Base-by-base conservation (phyloP, 495 filamentous ascomycete genomes). In the Clohesyomyces aquaticus region DNA sequence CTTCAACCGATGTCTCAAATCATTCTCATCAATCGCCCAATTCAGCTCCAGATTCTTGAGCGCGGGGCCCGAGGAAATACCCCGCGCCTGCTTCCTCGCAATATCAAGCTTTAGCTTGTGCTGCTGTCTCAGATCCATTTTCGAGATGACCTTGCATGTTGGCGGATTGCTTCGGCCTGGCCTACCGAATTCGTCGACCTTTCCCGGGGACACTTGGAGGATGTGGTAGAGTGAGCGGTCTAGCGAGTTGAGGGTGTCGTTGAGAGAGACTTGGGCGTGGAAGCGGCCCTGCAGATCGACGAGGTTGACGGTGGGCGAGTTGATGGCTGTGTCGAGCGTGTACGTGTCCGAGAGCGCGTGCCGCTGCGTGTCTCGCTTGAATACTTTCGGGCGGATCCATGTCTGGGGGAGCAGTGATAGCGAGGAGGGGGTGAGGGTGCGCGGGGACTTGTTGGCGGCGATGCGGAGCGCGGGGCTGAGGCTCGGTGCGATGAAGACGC, bases 1-100 rank as follows among this genome's bases (percentile, higher is more conserved):
- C 29, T 61, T 55, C 28, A 76, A 35, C 41, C 74, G 55, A 65
- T 77, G 75, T 21, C 41, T 32, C 51, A 77, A 45, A 61, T 77
- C 75, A 21, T 71, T 69, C 2, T 16, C 46, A 55, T 84, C 85
- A 65, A 93, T 91, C 25, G 87, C 85, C 91, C 91, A 96, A 74
- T 91, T 91, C 63, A 96, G 23, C 77, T 96, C 91, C 16, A 96
- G 71, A 71, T 88, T 85, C 78, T 96, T 95, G 4, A 72, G 63
- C 26, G 48, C 22, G 41, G 26, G 50, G n/a, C 51, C 50, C 26
- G 45, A 25, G 21, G 22, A 28, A 11, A 3, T n/a, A 8, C 66
- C 69, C 50, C 62, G 38, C 61, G 61, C 47, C 73, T 77, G 41
- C 26, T 47, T 18, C 72, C 76, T 25, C 75, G 71, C 61, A 2